Base-by-base conservation (phyloP, 164 flowering plant species). In the Protea cynaroides region DNA sequence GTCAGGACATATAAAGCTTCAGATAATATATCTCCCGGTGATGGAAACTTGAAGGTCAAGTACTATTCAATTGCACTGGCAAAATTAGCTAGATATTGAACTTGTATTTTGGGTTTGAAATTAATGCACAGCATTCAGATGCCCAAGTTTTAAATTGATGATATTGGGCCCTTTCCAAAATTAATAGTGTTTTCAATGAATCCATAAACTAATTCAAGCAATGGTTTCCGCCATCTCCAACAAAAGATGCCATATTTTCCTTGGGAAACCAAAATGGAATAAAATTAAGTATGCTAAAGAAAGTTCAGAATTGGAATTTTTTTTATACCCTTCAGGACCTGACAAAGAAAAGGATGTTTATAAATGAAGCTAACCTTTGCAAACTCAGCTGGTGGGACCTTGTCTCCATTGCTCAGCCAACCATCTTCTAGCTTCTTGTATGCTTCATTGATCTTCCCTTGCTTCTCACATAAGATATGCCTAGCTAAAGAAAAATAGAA, bases 351-450 rank as follows among this genome's bases (percentile, higher is more conserved):
- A n/a, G n/a, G n/a, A n/a, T n/a, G 22, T 47, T 57, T 46, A 21
- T n/a, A 8, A 3, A 11, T 3, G 19, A 58, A 61, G 22, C 56
- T 53, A 71, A 91, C 99, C 95, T 91, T 94, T 8, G 97, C 96
- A 83, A 94, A 94, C 74, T 94, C 99, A 51, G 99, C 90, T 36
- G 97, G 96, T 53, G 99, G 97, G 69, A 94, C 99, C 76, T 94
- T 94, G 65, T 94, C 99, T 25, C 96, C 99, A 65, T 84, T 87
- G 76, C 77, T 71, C 51, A 94, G 86, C 99, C 97, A 94, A 54
- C 99, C 97, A 68, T 94, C 97, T 66, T 89, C 82, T 57, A 89
- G 78, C 76, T 91, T 94, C 82, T 91, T 89, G 81, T 94, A 94
- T 49, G 97, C 99, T 74, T 94, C 99, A 82, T 94, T 91, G 64